Evolutionary conservation across 2,329 filamentous ascomycete species (phyloP).

Genomic region (Nemania sp.): DNA sequence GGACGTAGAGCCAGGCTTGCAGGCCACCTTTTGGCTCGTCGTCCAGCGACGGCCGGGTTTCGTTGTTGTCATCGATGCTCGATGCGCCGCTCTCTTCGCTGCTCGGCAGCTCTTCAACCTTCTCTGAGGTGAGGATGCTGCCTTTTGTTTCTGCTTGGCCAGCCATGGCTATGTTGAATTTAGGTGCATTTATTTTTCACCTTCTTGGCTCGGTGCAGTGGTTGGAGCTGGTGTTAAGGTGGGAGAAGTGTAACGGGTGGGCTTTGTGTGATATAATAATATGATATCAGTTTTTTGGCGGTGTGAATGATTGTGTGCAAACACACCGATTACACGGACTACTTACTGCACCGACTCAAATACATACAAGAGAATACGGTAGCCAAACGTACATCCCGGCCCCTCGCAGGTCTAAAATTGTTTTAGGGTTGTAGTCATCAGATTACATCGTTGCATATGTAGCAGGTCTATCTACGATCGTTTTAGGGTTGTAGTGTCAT

Average conservation of each 20-base stretch:
- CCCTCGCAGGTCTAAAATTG: too few species aligned
- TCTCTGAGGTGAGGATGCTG: neutral
- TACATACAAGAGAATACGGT: too few species aligned
- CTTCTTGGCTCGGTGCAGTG: neutral
- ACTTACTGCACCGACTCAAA: too few species aligned
- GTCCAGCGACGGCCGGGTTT: neutral
- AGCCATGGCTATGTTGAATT: neutral
- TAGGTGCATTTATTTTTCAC: neutral
- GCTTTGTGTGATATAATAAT: too few species aligned
- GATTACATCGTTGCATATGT: neutral
- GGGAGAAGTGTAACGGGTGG: neutral
- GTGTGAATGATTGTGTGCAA: too few species aligned
- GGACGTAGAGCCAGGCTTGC: constrained; percentile 7
- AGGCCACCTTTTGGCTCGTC: neutral
- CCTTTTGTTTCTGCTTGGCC: neutral
- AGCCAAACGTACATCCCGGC: too few species aligned
- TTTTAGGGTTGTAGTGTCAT: neutral
- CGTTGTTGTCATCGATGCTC: neutral
- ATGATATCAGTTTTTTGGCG: too few species aligned
- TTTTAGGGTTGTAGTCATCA: too few species aligned
- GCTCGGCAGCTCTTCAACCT: neutral
- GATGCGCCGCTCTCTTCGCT: neutral
- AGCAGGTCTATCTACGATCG: neutral
- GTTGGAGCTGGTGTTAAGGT: neutral
- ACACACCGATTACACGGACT: too few species aligned